Percentiles rank a stretch among this genome's conserved stretches.
phyloP scores from a whole-genome alignment of 2,329 filamentous ascomycete species.

The Corynespora cassiicola region DNA sequence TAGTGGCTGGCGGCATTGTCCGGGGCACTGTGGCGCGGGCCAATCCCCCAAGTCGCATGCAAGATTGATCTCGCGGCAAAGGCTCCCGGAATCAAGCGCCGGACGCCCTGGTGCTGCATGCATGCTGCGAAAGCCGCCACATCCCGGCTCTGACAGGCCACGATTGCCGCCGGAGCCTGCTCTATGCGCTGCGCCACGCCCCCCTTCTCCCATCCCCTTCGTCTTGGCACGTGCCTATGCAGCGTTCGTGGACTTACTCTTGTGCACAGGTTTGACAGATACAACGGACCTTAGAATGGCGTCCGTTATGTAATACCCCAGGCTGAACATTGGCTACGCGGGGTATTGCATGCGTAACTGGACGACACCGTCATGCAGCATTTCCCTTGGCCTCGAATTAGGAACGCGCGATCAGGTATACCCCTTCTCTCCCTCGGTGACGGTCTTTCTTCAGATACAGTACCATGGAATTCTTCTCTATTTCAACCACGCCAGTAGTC shows the following conservation, averaged over 20 bases:
- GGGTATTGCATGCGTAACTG: slow-evolving; percentile 1
- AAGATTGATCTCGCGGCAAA: slow-evolving; percentile 14
- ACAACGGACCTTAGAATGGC: slow-evolving; percentile 36
- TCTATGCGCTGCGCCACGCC: neutral
- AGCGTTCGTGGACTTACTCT: slow-evolving; percentile 16
- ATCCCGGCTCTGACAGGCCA: slow-evolving; percentile 1
- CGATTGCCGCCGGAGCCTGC: slow-evolving; percentile 1
- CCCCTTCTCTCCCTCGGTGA: slow-evolving; percentile 10
- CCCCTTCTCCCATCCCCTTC: slow-evolving; percentile 4
- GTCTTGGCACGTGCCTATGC: slow-evolving; percentile 1
- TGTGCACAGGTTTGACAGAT: slow-evolving; percentile 36
- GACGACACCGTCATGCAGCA: slow-evolving; percentile 1
- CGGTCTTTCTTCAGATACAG: slow-evolving; percentile 3
- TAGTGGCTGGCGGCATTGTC: slow-evolving; percentile 8
- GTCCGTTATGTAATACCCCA: neutral
- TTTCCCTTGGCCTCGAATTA: slow-evolving; percentile 9
- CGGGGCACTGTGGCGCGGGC: slow-evolving; percentile 8
- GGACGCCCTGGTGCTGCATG: slow-evolving; percentile 1
- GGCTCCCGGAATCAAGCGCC: slow-evolving; percentile 5
- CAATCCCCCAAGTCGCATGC: slow-evolving; percentile 13
- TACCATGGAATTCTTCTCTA: too few relatives aligned
- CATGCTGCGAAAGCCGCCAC: slow-evolving; percentile 1
- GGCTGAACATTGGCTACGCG: neutral
- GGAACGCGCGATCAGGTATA: slow-evolving; percentile 14
- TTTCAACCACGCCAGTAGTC: too few relatives aligned